These are phyloP conservation scores for Pseudoturritis turrita DNA, from an alignment of 345 rosid genomes.

Conservation along the genomic window DNA sequence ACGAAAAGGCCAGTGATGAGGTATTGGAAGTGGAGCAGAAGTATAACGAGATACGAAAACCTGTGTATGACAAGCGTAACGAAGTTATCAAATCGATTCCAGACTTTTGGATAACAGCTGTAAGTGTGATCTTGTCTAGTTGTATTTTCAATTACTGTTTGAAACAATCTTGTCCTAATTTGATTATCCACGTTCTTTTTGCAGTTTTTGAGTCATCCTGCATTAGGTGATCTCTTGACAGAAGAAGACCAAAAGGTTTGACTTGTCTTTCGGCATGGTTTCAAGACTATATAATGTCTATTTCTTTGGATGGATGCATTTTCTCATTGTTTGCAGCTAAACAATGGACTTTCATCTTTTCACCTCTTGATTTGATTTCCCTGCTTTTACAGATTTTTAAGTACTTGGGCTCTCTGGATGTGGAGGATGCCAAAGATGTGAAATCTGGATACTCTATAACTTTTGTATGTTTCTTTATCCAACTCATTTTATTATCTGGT, in stretches of 20 bases:
- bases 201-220: constrained; percentile 91
- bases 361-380: neutral
- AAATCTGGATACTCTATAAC: constrained; percentile 87
- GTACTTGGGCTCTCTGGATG: constrained; percentile 64
- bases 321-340: too few relatives aligned
- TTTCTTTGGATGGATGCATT: too few relatives aligned
- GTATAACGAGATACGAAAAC: constrained; percentile 74
- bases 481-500: neutral
- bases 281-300: too few relatives aligned
- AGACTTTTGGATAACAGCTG: constrained; percentile 93
- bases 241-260: constrained; percentile 94
- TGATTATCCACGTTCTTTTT: neutral
- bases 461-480: constrained; percentile 53
- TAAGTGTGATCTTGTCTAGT: constrained; percentile 34
- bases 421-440: constrained; percentile 85
- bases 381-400: constrained; percentile 57
- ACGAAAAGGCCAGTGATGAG: constrained; percentile 91
- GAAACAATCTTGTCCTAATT: neutral
- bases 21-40: constrained; percentile 91
- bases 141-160: neutral
- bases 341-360: too few relatives aligned
- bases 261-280: neutral
- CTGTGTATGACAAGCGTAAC: constrained; percentile 77
- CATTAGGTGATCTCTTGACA: constrained; percentile 66
- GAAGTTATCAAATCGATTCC: constrained; percentile 75